phyloP scores from a whole-genome alignment of 345 rosid species.

The Acer negundo region DNA sequence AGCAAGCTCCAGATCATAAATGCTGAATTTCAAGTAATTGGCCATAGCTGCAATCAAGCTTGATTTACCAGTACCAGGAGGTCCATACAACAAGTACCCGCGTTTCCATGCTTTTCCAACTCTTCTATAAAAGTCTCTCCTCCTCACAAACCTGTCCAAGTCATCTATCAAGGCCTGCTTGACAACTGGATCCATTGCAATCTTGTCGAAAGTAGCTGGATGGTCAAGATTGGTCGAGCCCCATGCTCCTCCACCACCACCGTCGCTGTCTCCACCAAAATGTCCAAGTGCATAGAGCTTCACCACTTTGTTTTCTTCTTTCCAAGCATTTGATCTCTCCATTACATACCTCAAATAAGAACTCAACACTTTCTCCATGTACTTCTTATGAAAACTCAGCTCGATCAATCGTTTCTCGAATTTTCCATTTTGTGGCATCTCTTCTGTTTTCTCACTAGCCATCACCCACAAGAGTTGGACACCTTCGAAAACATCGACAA shows the following conservation, averaged over 20 bases:
- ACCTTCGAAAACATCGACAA: constrained; percentile 26
- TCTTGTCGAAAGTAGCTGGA: constrained; percentile 32
- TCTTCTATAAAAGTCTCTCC: constrained; percentile 21
- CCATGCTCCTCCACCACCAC: constrained; percentile 10
- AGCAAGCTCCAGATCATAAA: background rate
- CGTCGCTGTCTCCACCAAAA: background rate
- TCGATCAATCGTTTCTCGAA: background rate
- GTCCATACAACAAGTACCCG: too few species aligned
- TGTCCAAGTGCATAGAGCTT: constrained; percentile 23
- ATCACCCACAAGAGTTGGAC: constrained; percentile 23
- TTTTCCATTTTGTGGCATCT: background rate
- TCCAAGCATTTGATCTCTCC: constrained; percentile 20
- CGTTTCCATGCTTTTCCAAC: constrained; percentile 8
- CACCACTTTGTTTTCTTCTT: constrained; percentile 19
- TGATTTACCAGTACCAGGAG: too few species aligned
- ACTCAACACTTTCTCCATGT: constrained; percentile 20
- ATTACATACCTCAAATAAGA: constrained; percentile 16
- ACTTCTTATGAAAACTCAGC: constrained; percentile 23
- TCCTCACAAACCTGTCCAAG: constrained; percentile 27
- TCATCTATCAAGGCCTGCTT: constrained; percentile 29
- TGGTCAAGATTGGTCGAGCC: constrained; percentile 27
- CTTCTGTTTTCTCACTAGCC: constrained; percentile 12
- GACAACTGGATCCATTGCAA: constrained; percentile 26
- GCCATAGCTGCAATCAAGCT: too few species aligned
- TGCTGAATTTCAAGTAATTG: constrained; percentile 24